Percentiles rank a stretch among this genome's conserved stretches.
These are phyloP conservation scores for Colletotrichum sp. DNA, from an alignment of 2,329 filamentous ascomycete species.

Conservation along the genomic window DNA sequence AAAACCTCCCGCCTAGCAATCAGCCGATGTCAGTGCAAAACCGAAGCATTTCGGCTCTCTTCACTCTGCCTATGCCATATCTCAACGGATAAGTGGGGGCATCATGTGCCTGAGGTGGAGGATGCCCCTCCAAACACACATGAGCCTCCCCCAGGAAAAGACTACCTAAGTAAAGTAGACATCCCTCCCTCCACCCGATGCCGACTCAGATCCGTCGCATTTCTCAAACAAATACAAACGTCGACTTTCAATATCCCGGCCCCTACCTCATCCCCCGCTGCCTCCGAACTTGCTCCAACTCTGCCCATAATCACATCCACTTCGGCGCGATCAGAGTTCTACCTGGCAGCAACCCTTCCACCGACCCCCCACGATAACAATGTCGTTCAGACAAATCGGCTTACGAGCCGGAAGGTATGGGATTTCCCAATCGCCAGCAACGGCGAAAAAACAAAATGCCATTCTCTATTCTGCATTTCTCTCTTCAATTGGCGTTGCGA, in stretches of 20 bases:
- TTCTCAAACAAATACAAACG: background rate
- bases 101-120: background rate
- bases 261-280: background rate
- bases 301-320: background rate
- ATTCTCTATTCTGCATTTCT: background rate
- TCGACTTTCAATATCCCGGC: background rate
- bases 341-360: background rate
- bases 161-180: background rate
- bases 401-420: conserved; percentile 12
- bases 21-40: conserved; percentile 4
- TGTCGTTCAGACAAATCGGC: background rate
- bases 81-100: background rate
- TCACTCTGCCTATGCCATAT: background rate
- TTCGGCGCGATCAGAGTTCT: background rate
- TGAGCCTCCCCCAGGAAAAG: background rate
- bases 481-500: background rate
- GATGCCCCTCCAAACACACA: background rate
- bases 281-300: background rate
- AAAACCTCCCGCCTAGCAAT: background rate
- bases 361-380: background rate
- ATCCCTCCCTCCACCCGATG: background rate
- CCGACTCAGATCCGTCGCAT: conserved; percentile 1
- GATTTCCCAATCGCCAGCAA: background rate
- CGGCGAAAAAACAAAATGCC: background rate
- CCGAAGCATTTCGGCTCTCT: background rate